Conservation (phyloP, 192 early-diverging fungal genomes). For the Coemansia sp. region DNA sequence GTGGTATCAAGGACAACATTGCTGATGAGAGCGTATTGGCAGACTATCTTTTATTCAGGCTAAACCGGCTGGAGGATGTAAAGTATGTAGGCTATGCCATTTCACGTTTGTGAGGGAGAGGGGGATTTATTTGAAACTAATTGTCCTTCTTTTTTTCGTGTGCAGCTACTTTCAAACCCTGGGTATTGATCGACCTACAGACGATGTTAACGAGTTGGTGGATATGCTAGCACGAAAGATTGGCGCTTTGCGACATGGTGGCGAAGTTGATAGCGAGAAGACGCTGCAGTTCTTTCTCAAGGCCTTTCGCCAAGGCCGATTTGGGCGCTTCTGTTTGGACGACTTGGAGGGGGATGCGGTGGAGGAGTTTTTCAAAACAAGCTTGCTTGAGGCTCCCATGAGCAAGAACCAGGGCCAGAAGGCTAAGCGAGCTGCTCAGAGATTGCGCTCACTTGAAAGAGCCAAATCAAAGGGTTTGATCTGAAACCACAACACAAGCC, state of each 20-base stretch:
- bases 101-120: background rate
- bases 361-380: slow-evolving; percentile 50
- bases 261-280: slow-evolving; percentile 62
- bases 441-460: slow-evolving; percentile 31
- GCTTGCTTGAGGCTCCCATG: slow-evolving; percentile 16
- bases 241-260: slow-evolving; percentile 64
- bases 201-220: slow-evolving; percentile 67
- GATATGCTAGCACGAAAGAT: slow-evolving; percentile 63
- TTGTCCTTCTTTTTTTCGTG: background rate
- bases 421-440: slow-evolving; percentile 40
- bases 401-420: slow-evolving; percentile 50
- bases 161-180: slow-evolving; percentile 57
- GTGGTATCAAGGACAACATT: slow-evolving; percentile 80
- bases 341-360: slow-evolving; percentile 59
- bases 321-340: slow-evolving; percentile 82
- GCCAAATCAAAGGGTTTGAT: slow-evolving; percentile 19
- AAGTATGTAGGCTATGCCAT: slow-evolving; percentile 41
- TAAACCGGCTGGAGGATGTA: slow-evolving; percentile 63
- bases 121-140: background rate
- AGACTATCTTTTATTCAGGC: slow-evolving; percentile 84
- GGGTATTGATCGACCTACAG: slow-evolving; percentile 63
- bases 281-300: slow-evolving; percentile 73
- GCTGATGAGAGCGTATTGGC: slow-evolving; percentile 79
- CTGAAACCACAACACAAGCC: background rate
- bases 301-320: slow-evolving; percentile 77